These are phyloP conservation scores for Holtermannia corniformis DNA, from an alignment of 768 basidiomycete genomes.

Conservation along the genomic window DNA sequence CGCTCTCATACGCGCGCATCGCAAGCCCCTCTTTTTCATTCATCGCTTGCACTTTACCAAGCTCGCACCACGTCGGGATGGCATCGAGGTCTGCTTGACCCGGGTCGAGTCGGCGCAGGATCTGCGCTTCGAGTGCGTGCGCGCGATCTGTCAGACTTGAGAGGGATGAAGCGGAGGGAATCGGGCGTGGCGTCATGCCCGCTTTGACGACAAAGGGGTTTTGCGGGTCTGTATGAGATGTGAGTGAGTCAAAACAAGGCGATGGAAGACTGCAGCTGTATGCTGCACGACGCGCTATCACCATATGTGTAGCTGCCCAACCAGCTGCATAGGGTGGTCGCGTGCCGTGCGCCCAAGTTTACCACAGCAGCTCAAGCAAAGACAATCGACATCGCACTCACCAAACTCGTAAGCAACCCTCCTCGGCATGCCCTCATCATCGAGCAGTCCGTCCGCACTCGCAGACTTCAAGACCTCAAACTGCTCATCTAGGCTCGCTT, in stretches of 20 bases:
- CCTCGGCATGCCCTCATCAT: slow-evolving; percentile 63
- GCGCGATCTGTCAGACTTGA: slow-evolving; percentile 64
- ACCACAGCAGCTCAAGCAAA: not conserved
- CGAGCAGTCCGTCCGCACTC: slow-evolving; percentile 9
- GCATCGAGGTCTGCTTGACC: slow-evolving; percentile 55
- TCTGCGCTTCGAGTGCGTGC: slow-evolving; percentile 79
- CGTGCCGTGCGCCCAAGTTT: too few species aligned
- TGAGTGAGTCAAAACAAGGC: not conserved
- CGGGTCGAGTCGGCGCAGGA: slow-evolving; percentile 38
- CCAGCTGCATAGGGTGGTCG: too few species aligned
- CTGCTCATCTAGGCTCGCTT: slow-evolving; percentile 18
- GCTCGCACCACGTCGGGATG: slow-evolving; percentile 57
- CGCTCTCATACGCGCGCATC: slow-evolving; percentile 43
- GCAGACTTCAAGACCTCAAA: slow-evolving; percentile 14
- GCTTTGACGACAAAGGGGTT: not conserved
- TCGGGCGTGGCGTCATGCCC: slow-evolving; percentile 42
- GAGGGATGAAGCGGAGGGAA: slow-evolving; percentile 44
- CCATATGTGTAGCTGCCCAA: too few species aligned
- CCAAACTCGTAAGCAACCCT: slow-evolving; percentile 67
- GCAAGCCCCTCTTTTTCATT: slow-evolving; percentile 46
- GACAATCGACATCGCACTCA: slow-evolving; percentile 41
- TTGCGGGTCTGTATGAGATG: not conserved
- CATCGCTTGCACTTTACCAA: slow-evolving; percentile 68
- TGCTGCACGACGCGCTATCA: too few species aligned
- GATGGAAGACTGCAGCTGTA: not conserved